Conservation (phyloP, 768 basidiomycete genomes). For the Lepiota subincarnata region DNA sequence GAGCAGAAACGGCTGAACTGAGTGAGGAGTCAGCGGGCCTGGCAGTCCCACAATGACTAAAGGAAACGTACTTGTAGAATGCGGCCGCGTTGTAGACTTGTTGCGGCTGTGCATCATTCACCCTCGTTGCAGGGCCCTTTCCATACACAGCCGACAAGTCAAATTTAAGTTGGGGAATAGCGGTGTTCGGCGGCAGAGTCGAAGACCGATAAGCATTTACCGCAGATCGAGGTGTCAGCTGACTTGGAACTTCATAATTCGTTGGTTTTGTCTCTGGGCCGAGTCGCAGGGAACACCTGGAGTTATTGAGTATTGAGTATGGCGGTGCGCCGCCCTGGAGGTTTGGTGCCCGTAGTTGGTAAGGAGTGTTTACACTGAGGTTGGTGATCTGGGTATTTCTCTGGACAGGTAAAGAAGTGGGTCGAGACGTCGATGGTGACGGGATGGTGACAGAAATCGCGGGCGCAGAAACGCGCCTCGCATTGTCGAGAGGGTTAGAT, state of each 20-base stretch:
- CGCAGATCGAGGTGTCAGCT: not conserved
- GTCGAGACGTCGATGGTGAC: not conserved
- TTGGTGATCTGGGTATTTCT: not conserved
- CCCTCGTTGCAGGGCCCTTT: not conserved
- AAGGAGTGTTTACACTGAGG: not conserved
- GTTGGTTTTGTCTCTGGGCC: not conserved
- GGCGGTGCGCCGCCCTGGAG: too few species aligned
- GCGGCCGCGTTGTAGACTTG: slow-evolving; percentile 25
- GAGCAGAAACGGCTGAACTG: slow-evolving; percentile 54
- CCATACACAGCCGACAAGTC: slow-evolving; percentile 4
- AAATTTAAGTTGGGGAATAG: not conserved
- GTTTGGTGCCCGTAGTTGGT: too few species aligned
- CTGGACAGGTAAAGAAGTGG: not conserved
- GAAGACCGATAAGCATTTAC: not conserved
- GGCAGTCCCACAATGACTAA: not conserved
- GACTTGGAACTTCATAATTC: not conserved
- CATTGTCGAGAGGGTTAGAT: not conserved
- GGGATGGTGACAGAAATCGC: too few species aligned
- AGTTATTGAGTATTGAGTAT: not conserved
- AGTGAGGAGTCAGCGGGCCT: not conserved
- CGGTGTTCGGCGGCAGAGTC: not conserved
- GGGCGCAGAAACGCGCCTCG: not conserved
- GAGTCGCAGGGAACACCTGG: not conserved
- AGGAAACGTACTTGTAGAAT: slow-evolving; percentile 52
- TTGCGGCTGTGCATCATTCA: slow-evolving; percentile 1